phyloP scores from a whole-genome alignment of 2,329 filamentous ascomycete species.

The Fusarium domesticum region DNA sequence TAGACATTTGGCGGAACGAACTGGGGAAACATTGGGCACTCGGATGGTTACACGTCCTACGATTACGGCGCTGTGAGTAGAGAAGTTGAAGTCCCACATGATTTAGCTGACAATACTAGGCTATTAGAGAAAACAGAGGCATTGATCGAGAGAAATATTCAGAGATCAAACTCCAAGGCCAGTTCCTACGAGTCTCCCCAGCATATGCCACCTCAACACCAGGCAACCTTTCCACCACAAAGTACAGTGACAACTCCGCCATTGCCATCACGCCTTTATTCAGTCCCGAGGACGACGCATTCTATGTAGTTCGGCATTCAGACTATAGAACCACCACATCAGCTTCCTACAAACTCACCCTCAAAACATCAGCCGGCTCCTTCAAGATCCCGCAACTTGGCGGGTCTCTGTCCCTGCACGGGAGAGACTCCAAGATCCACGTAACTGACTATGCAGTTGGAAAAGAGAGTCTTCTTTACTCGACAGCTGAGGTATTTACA shows the following conservation, averaged over 20 bases:
- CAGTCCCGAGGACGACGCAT: conserved; percentile 49
- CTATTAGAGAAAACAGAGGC: conserved; percentile 66
- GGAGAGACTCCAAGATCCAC: conserved; percentile 66
- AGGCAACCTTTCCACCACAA: conserved; percentile 46
- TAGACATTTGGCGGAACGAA: conserved; percentile 74
- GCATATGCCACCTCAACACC: conserved; percentile 62
- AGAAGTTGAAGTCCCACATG: accelerated
- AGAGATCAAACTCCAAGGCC: conserved; percentile 72
- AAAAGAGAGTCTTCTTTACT: conserved; percentile 60
- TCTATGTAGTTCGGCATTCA: conserved; percentile 66
- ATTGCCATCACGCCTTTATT: conserved; percentile 61
- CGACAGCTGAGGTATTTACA: conserved; percentile 66
- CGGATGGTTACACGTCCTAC: conserved; percentile 60
- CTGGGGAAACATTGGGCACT: conserved; percentile 75
- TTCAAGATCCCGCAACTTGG: conserved; percentile 58
- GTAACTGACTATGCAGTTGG: conserved; percentile 65
- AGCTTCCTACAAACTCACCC: conserved; percentile 60
- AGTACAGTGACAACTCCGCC: conserved; percentile 49
- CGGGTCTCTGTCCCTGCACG: conserved; percentile 54
- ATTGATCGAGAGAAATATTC: conserved; percentile 73
- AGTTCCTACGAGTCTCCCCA: conserved; percentile 71
- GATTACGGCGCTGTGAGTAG: conserved; percentile 49
- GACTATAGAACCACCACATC: conserved; percentile 59
- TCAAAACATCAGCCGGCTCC: conserved; percentile 53
- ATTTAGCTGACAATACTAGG: background rate